Percentiles rank a stretch among this genome's conserved stretches.
These are phyloP conservation scores for Tuber calosporum DNA, from an alignment of 495 filamentous ascomycete genomes.

Conservation along the genomic window DNA sequence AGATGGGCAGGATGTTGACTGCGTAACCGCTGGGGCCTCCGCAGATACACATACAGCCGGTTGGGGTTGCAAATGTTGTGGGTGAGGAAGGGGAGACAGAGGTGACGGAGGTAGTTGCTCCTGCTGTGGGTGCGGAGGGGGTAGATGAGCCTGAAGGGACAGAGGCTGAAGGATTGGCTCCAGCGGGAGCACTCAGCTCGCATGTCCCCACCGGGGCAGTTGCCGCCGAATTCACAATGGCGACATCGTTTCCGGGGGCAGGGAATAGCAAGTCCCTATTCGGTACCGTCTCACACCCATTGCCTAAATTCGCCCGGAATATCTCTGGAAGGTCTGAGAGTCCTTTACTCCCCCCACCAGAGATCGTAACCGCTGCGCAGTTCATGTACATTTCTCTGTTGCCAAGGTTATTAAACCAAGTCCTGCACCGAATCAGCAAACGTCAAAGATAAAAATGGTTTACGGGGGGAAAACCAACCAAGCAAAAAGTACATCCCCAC, in stretches of 20 bases:
- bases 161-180: not conserved
- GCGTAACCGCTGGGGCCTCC: constrained; percentile 22
- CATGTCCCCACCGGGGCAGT: constrained; percentile 4
- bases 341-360: constrained; percentile 43
- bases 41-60: constrained; percentile 25
- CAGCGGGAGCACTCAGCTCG: constrained; percentile 7
- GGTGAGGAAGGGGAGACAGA: not conserved
- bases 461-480: constrained; percentile 21
- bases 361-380: constrained; percentile 52
- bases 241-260: constrained; percentile 28
- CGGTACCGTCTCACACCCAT: constrained; percentile 19
- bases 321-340: constrained; percentile 26
- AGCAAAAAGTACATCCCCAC: constrained; percentile 27
- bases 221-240: not conserved
- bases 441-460: constrained; percentile 44
- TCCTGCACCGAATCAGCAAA: constrained; percentile 16
- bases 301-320: constrained; percentile 37
- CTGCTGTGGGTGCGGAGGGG: not conserved
- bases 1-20: constrained; percentile 20
- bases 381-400: constrained; percentile 60
- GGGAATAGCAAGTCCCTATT: constrained; percentile 27
- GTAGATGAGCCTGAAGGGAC: not conserved
- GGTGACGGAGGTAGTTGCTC: not conserved
- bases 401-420: constrained; percentile 56
- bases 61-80: not conserved